Base-by-base conservation (phyloP, 2,329 filamentous ascomycete genomes). In the Aspergillus sp. region DNA sequence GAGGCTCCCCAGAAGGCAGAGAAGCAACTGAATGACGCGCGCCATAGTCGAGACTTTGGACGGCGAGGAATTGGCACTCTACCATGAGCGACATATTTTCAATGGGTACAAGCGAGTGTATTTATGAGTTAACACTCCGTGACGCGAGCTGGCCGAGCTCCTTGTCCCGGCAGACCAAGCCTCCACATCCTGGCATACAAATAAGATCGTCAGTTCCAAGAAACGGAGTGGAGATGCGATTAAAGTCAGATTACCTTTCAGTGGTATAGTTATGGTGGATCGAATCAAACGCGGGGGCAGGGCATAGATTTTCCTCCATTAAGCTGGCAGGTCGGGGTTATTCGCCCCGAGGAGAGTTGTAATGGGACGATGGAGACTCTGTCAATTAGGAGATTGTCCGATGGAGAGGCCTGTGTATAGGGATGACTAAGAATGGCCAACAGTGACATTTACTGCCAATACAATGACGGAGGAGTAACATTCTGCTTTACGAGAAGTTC, bases 281-380 rank as follows among this genome's bases (percentile, higher is more conserved):
- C n/a, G 19, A 19, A 50, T n/a, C 40, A 41, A 15, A 27, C 9
- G 47, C 11, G 37, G 39, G 57, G 53, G 15, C 42, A 48, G 20
- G 42, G 12, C 15, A 34, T 17, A 44, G 48, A 42, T 59, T 59
- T 59, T 56, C 57, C 57, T 59, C 57, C 57, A 59, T 55, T 59
- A 42, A 56, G 12, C 51, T 39, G 17, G 48, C 41, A 19, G 11
- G n/a, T 34, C 47, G 34, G 52, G 19, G 17, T 44, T 37, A 13
- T 47, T 59, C 49, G 20, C 11, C 41, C 57, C 47, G 52, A 27
- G 42, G 37, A 40, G 39, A 40, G 45, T 19, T 46, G 42, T 45
- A 15, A 13, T 24, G 7, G 4, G 20, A 53, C 27, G 27, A 34
- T 37, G 42, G 33, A 53, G 45, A 24, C 30, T 34, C 39, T 17